Evolutionary conservation across 768 basidiomycete genomes (phyloP).

Genomic region (Cubamyces lactineus): DNA sequence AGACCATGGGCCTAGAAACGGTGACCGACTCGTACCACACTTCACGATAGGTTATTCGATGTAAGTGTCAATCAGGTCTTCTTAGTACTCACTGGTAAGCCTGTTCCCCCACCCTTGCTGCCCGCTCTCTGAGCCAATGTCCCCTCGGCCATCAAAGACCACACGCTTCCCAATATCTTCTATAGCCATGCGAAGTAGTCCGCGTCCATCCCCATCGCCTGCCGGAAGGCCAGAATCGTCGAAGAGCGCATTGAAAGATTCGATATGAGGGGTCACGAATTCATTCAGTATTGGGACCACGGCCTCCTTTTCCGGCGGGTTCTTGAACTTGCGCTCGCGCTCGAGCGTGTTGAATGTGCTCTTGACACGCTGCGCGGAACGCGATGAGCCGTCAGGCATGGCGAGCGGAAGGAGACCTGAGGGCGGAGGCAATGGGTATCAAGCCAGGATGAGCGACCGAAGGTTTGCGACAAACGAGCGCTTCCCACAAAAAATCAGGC

Average conservation of each 20-base stretch:
- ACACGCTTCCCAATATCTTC: constrained; percentile 89
- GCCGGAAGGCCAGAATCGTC: constrained; percentile 84
- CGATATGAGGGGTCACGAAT: constrained; percentile 91
- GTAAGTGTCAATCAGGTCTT: too few relatives aligned
- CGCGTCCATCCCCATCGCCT: constrained; percentile 77
- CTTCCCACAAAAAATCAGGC: constrained; percentile 20
- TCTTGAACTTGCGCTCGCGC: constrained; percentile 76
- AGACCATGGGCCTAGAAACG: constrained; percentile 82
- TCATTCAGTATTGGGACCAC: constrained; percentile 85
- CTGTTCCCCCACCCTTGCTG: constrained; percentile 76
- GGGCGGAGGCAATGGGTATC: not conserved
- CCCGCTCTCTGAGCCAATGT: constrained; percentile 54
- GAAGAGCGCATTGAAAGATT: constrained; percentile 96
- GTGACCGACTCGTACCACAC: constrained; percentile 91
- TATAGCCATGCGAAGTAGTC: constrained; percentile 76
- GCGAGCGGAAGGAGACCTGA: not conserved
- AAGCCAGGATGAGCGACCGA: too few relatives aligned
- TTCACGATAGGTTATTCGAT: constrained; percentile 39
- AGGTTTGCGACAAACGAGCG: constrained; percentile 16
- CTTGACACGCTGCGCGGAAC: constrained; percentile 39
- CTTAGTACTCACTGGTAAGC: constrained; percentile 68
- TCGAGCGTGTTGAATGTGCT: constrained; percentile 79
- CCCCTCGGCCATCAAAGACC: constrained; percentile 82
- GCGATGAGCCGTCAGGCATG: constrained; percentile 57
- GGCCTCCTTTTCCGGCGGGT: constrained; percentile 69